A percentile compares a stretch with the other conserved stretches of the same genome.
phyloP scores from a whole-genome alignment of 2,329 filamentous ascomycete species.

The Claviceps lovelessii region DNA sequence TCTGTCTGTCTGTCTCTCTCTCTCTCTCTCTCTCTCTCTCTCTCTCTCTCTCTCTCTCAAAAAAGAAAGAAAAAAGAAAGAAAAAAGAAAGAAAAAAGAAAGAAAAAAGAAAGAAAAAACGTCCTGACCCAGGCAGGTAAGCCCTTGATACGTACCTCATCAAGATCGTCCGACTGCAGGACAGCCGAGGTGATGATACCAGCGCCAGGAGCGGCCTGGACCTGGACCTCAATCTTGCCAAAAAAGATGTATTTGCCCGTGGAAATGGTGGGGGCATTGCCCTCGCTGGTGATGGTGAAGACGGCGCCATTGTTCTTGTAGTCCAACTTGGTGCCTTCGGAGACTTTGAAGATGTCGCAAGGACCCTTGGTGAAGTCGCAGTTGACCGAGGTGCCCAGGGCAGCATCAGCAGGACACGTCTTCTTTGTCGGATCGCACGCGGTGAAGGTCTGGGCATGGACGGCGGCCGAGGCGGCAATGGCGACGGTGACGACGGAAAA shows the following conservation, averaged over 20 bases:
- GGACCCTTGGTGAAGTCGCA: constrained; percentile 68
- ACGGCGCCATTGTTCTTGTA: constrained; percentile 37
- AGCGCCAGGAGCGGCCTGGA: constrained; percentile 64
- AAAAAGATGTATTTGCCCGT: constrained; percentile 92
- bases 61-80: too few species aligned
- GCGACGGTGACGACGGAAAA: constrained; percentile 31
- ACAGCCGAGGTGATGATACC: constrained; percentile 87
- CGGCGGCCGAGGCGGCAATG: constrained; percentile 34
- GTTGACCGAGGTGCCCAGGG: constrained; percentile 44
- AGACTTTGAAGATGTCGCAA: constrained; percentile 39
- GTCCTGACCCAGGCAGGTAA: too few species aligned
- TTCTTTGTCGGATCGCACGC: constrained; percentile 40
- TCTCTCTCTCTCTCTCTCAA: too few species aligned
- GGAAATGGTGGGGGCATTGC: constrained; percentile 57
- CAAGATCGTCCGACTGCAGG: constrained; percentile 76
- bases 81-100: too few species aligned
- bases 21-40: constrained; percentile 28
- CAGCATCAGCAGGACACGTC: constrained; percentile 59
- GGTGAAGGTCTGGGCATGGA: constrained; percentile 42
- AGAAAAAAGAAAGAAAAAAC: too few species aligned
- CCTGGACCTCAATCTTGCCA: constrained; percentile 64
- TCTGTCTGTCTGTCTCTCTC: too few species aligned
- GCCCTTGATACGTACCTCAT: constrained; percentile 35
- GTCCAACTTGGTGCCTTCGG: constrained; percentile 32
- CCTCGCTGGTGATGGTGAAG: constrained; percentile 53